Base-by-base conservation (phyloP, 768 basidiomycete genomes). In the Xerocomus brunneocitrinus region DNA sequence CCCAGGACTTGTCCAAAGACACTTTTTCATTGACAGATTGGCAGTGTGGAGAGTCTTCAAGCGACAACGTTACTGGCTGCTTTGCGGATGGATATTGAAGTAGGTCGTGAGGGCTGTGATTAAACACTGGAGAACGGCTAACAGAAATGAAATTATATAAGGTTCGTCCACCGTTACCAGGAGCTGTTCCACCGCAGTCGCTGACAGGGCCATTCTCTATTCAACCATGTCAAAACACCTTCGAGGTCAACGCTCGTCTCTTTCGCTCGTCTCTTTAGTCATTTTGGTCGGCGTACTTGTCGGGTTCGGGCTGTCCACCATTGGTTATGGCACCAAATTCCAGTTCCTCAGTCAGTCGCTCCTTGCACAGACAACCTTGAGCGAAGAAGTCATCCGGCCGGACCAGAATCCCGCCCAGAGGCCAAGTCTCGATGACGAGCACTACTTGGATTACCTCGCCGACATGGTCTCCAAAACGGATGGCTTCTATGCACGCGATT, bases 401-500 rank as follows among this genome's bases (percentile, higher is more conserved):
- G 49, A 65, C 36, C 41, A 36, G 13, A 14, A 32, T 25, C 19
- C 49, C 5, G 6, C 32, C 3, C 52, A 58, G 16, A 35, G 12
- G 10, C 31, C 35, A 22, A 52, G 22, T 5, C 5, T 51, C 6
- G 48, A 42, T 27, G 61, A 64, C 16, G 59, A 64, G 12, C 58
- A 57, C 31, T 65, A 67, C 16, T 25, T 73, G 31, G 58, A 73
- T 32, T 78, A 19, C 19, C 19, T 19, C 19, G 19, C 19, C 19
- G 19, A 19, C 19, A 19, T 19, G 19, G 19, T 19, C 0, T 54
- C 64, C 12, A 64, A 59, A 38, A 79, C 77, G 5, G 64, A 74
- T 2, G 77, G 77, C 3, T 79, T 71, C 54, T 77, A 74, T 53
- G 71, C 69, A 3, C 71, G 78, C 39, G 77, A 78, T 38, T 78